Base-by-base conservation (phyloP, 2,329 filamentous ascomycete species). In the Aspergillus piperis region DNA sequence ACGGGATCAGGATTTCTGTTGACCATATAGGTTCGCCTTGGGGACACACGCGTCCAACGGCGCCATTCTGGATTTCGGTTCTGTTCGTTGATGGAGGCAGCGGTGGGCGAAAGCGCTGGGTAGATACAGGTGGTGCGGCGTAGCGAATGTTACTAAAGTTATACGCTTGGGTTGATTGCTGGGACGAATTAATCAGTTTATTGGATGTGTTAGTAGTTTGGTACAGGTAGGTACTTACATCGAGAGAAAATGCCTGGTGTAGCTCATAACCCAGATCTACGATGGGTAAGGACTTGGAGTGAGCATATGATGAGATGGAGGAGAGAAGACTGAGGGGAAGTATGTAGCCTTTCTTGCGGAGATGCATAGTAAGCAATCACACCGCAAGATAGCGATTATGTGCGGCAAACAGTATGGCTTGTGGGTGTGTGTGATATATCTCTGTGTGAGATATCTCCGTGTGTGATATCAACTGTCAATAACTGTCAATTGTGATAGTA, bases 61-160 rank as follows among this genome's bases (percentile, higher is more conserved):
- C 70, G 38, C 83, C 83, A 47, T 72, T 78, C 50, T 83, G 78
- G n/a, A 85, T 71, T 1, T 66, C 62, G 5, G 75, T 72, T 32
- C 82, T 76, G 64, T 83, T 79, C 48, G 71, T 64, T 7, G 71
- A 71, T 3, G 81, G 80, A 8, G 73, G 64, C 21, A 74, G 72
- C 2, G 84, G 83, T 30, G 79, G 77, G 17, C 75, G 75, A 63
- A 84, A 86, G 23, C 84, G 76, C 48, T 84, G 69, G 13, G 83
- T 66, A 8, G 81, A 83, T 2, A 82, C 62, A 1, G 84, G 84
- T 13, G 84, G 79, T 25, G 81, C 80, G 5, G 82, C 84, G 69
- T 82, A 86, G 47, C 83, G 79, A 62, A 86, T 84, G 65, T 86
- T 85, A 55, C 74, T 80, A 72, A 86, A 86, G 62, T 81, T 83